Base-by-base conservation (phyloP, 306 rosid genomes). In the Senna tora region DNA sequence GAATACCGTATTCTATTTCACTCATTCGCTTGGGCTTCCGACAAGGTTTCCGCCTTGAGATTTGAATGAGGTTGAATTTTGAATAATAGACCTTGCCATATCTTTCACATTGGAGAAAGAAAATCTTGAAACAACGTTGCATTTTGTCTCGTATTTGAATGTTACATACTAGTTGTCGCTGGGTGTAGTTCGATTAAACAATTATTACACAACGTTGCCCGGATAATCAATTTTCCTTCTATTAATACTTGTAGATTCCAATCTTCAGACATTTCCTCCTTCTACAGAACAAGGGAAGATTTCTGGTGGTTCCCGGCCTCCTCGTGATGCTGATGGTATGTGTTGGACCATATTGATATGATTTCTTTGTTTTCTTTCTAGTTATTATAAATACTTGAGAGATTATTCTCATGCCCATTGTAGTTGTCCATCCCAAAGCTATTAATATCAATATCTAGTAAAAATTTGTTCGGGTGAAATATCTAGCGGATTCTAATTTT, bases 241-340 rank as follows among this genome's bases (percentile, higher is more conserved):
- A 46, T 75, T 62, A 57, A n/a, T 4, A 13, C 7, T 69, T 83
- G 83, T 80, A 93, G 97, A 91, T 79, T 86, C 98, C n/a, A 85
- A 59, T 77, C 97, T 91, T 60, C 87, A 87, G 92, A 87, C 94
- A 43, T 93, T 93, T 87, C 98, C 98, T 77, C 98, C 98, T 5
- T 83, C 97, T 7, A 85, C 58, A 68, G 73, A 92, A 0, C 96
- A 79, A 56, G 98, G 98, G 66, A 93, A 91, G 84, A 89, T 93
- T 61, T 51, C 92, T 28, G 84, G 89, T 58, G 96, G 85, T 77
- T 81, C 88, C 16, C 81, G 83, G 20, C 94, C 96, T 74, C 98
- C 97, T 81, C 86, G 89, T 3, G 97, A 93, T 77, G 90, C 96
- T 0, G 97, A 93, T 74, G 98, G 98, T 93, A 77, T 33, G 14